These are phyloP conservation scores for Arthromyces matolae DNA, from an alignment of 768 basidiomycete genomes.

Conservation along the genomic window DNA sequence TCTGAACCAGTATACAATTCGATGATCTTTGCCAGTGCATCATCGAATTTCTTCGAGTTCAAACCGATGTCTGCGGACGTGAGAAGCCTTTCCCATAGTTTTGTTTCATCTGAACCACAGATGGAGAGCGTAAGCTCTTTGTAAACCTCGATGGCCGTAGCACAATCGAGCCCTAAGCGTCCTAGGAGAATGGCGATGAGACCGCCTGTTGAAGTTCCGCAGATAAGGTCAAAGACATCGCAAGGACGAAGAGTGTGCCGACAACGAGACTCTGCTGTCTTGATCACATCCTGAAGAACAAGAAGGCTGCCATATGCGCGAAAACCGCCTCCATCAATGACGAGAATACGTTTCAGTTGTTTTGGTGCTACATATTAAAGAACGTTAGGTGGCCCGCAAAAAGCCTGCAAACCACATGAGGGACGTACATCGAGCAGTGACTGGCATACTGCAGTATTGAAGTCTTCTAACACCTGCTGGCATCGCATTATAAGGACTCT, in stretches of 20 bases:
- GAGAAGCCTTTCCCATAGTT: conserved; percentile 15
- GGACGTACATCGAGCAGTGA: background rate
- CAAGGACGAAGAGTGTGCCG: conserved; percentile 20
- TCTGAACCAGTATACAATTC: conserved; percentile 5
- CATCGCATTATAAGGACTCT: too few relatives aligned
- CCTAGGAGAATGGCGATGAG: conserved; percentile 26
- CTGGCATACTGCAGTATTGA: too few relatives aligned
- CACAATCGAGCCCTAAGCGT: conserved; percentile 23
- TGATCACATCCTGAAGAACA: conserved; percentile 22
- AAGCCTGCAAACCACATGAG: background rate
- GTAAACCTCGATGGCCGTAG: conserved; percentile 23
- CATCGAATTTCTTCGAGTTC: conserved; percentile 8
- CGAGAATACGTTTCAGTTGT: conserved; percentile 18
- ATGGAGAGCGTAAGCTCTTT: conserved; percentile 12
- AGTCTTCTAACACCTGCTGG: too few relatives aligned
- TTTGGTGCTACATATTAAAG: conserved; percentile 1
- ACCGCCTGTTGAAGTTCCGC: conserved; percentile 26
- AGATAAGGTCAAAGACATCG: conserved; percentile 28
- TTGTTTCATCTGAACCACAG: conserved; percentile 14
- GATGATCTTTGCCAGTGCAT: background rate
- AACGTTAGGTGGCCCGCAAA: background rate
- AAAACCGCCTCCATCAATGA: conserved; percentile 26
- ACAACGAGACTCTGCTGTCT: conserved; percentile 14
- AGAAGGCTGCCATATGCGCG: conserved; percentile 23
- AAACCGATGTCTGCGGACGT: conserved; percentile 5